A percentile compares a stretch with the other conserved stretches of the same genome.
Evolutionary conservation across 371 early-diverging fungal species (phyloP).

Genomic region (Sporodiniella umbellata): DNA sequence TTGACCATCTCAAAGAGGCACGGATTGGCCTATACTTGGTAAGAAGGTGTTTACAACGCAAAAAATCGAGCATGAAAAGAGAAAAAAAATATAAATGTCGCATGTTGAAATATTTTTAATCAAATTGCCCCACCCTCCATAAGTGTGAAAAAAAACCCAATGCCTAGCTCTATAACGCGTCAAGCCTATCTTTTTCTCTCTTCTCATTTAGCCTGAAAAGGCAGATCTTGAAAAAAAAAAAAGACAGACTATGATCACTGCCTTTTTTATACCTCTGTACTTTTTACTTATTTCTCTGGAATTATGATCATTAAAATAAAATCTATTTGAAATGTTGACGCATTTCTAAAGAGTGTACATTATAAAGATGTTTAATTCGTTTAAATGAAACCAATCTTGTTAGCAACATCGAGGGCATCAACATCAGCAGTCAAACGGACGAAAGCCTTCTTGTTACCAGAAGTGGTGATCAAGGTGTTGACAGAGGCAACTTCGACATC

Average conservation of each 20-base stretch:
- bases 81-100: not conserved
- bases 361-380: slow-evolving; percentile 2
- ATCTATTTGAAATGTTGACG: no score
- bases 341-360: not conserved
- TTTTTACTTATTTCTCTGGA: no score
- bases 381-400: slow-evolving; percentile 71
- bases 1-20: slow-evolving; percentile 1
- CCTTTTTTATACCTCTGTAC: no score
- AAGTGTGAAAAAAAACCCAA: no score
- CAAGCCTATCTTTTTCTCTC: no score
- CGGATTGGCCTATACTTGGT: not conserved
- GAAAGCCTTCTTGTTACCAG: slow-evolving; percentile 98
- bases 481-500: slow-evolving; percentile 90
- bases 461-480: slow-evolving; percentile 95
- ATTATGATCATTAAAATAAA: no score
- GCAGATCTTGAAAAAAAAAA: no score
- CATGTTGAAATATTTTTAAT: not conserved
- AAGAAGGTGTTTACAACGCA: not conserved
- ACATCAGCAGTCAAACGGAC: slow-evolving; percentile 93
- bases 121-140: not conserved
- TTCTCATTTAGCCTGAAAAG: no score
- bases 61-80: not conserved
- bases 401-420: slow-evolving; percentile 97
- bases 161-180: no score
- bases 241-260: no score